Base-by-base conservation (phyloP, 1,139 yeast genomes). In the Geotrichum carabidarum region DNA sequence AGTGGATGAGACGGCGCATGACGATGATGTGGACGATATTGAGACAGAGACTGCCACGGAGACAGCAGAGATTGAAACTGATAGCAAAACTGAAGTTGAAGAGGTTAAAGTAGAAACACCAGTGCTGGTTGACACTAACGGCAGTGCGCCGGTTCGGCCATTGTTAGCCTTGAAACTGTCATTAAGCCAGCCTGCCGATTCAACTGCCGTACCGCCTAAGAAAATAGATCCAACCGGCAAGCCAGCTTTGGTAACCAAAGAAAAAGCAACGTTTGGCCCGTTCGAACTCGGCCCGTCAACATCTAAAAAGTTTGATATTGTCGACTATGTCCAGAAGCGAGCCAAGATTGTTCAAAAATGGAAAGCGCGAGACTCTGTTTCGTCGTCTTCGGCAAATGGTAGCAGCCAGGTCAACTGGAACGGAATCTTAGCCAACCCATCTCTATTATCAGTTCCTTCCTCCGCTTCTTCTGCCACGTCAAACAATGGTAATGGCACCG, bases 1-100 rank as follows among this genome's bases (percentile, higher is more conserved):
- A 17, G 63, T 61, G 27, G 66, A 63, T 14, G 71, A 63, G 27
- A 62, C 62, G 12, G 67, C 59, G 14, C 55, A 56, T 14, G 65
- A 60, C 22, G 63, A 61, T 8, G 67, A 61, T 11, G 62, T 57
- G 8, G 64, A 59, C 41, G 63, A 60, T 45, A 57, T 56, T 17
- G 65, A 59, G 18, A 59, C 11, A n/a, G 8, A 17, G n/a, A 65
- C 58, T 18, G 62, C 62, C 15, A 65, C 60, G 14, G 60, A 56
- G 9, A 22, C 27, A 22, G 27, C 5, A 3, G 27, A 22, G 27
- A 22, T 22, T 40, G 63, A 60, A 45, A 57, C 56, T 17, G 65
- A 59, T 18, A 59, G 11, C 6, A 11, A 17, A n/a, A 65, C 58
- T 17, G 62, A 63, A 14, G 65, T 59, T 14, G 59, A 56, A 9